Evolutionary conservation across 495 filamentous ascomycete genomes (phyloP).

Genomic region (Talaromyces wortmannii): DNA sequence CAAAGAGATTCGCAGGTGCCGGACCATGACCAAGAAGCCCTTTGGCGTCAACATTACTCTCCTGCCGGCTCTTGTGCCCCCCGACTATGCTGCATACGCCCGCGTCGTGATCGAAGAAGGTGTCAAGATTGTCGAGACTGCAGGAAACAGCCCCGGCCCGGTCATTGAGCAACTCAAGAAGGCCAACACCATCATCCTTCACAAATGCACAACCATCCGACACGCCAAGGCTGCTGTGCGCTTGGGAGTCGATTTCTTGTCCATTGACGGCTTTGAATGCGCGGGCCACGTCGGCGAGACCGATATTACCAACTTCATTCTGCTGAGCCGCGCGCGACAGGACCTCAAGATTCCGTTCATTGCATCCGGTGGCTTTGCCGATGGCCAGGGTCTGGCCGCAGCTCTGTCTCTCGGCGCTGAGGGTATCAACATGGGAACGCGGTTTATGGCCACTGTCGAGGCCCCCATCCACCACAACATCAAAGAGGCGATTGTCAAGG

Average conservation of each 20-base stretch:
- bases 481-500: constrained; percentile 85
- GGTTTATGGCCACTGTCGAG: constrained; percentile 91
- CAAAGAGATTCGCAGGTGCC: constrained; percentile 85
- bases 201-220: constrained; percentile 96
- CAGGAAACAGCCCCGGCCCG: constrained; percentile 88
- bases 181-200: constrained; percentile 70
- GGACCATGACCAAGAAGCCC: constrained; percentile 75
- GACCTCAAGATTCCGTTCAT: constrained; percentile 85
- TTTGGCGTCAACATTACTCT: constrained; percentile 97
- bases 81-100: constrained; percentile 89
- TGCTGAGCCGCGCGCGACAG: constrained; percentile 81
- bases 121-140: constrained; percentile 91
- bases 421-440: constrained; percentile 92
- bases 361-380: constrained; percentile 90
- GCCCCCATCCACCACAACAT: constrained; percentile 89
- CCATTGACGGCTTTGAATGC: constrained; percentile 97
- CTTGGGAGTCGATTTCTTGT: constrained; percentile 92
- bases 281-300: constrained; percentile 93
- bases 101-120: constrained; percentile 91
- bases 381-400: constrained; percentile 89
- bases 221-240: constrained; percentile 90
- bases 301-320: constrained; percentile 97
- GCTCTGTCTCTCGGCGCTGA: constrained; percentile 88
- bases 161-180: constrained; percentile 86
- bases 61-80: constrained; percentile 80